phyloP scores from a whole-genome alignment of 352 stramenopile genomes.

The Globisporangium emineosum region DNA sequence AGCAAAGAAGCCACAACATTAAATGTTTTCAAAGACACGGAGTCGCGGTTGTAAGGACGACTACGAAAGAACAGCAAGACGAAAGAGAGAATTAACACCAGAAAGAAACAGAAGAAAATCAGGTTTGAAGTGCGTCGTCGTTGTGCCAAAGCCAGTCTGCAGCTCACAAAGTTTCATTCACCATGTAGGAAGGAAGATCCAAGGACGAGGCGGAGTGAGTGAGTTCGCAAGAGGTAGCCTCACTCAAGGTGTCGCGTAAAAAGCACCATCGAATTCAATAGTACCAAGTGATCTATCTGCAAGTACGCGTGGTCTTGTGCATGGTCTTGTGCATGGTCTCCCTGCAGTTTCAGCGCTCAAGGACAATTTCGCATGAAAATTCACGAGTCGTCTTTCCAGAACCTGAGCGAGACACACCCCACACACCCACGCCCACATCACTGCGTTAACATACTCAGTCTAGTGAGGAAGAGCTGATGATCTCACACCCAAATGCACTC shows the following conservation, averaged over 20 bases:
- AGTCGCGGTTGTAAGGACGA: background rate
- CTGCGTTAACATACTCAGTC: too few relatives aligned
- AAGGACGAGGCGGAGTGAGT: too few relatives aligned
- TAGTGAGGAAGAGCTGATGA: background rate
- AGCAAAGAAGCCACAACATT: conserved; percentile 5
- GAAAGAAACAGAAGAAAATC: background rate
- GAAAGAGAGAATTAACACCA: background rate
- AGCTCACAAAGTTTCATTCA: background rate
- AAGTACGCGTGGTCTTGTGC: too few relatives aligned
- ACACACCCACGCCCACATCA: too few relatives aligned
- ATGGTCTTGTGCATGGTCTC: too few relatives aligned
- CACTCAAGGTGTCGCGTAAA: too few relatives aligned
- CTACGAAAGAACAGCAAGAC: background rate
- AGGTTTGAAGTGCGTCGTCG: background rate
- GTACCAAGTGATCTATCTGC: too few relatives aligned
- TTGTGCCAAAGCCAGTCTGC: background rate
- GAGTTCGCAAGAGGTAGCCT: too few relatives aligned
- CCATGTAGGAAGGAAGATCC: background rate
- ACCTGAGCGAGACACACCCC: background rate
- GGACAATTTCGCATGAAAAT: too few relatives aligned
- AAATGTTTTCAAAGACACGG: background rate
- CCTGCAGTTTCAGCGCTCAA: too few relatives aligned
- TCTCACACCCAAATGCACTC: background rate
- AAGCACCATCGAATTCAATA: too few relatives aligned
- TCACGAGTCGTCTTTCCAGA: conserved; percentile 16